Percentiles rank a stretch among this genome's conserved stretches.
Conservation (phyloP, 441 rosid species). For the Manihot esculenta region DNA sequence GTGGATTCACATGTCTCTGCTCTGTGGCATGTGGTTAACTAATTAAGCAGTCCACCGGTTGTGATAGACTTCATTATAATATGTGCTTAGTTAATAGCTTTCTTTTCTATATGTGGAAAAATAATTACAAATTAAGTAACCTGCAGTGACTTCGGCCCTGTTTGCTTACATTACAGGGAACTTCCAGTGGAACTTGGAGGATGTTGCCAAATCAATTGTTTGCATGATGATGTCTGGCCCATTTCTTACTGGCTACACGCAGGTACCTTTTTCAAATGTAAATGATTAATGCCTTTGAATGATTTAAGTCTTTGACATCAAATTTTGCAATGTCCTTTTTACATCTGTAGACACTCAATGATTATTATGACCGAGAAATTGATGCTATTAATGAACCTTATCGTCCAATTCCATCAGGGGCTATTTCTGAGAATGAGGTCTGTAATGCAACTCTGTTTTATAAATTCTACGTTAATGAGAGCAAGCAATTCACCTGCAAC, state of each 20-base stretch:
- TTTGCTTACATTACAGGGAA: conserved; percentile 53
- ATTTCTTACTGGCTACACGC: conserved; percentile 93
- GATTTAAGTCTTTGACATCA: conserved; percentile 21
- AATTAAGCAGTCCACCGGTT: not conserved
- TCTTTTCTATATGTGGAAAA: not conserved
- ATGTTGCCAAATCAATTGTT: conserved; percentile 81
- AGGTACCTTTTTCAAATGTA: conserved; percentile 43
- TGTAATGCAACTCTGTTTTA: conserved; percentile 11
- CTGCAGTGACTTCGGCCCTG: conserved; percentile 12
- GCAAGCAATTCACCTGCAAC: not conserved
- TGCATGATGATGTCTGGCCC: conserved; percentile 99
- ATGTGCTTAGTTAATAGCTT: conserved; percentile 6
- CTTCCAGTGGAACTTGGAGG: conserved; percentile 92
- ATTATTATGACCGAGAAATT: conserved; percentile 93
- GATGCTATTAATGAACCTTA: conserved; percentile 98
- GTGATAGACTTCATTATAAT: not conserved
- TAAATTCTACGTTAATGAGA: not conserved
- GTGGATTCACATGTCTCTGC: not conserved
- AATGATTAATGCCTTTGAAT: conserved; percentile 12
- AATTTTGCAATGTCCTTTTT: conserved; percentile 16
- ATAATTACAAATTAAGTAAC: not conserved
- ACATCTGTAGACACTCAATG: conserved; percentile 71
- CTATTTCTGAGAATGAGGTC: conserved; percentile 90
- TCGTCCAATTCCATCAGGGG: conserved; percentile 97
- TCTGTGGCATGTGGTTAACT: not conserved